Percentiles rank a stretch among this genome's conserved stretches.
These are phyloP conservation scores for Athelia psychrophila DNA, from an alignment of 1,284 basidiomycete species.

Conservation along the genomic window DNA sequence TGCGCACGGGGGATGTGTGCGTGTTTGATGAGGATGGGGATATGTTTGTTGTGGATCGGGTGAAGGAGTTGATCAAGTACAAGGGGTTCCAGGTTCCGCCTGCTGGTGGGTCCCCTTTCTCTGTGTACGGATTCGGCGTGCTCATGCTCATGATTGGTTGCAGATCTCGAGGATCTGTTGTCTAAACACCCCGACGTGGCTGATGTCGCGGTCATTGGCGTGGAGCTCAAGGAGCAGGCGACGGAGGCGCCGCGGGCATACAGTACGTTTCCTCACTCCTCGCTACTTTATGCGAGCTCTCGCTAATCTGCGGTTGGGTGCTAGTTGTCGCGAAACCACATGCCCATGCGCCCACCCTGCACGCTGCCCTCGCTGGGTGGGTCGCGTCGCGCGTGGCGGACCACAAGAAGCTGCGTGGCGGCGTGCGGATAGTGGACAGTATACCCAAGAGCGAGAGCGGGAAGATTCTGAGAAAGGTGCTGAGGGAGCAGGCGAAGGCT, in stretches of 20 bases:
- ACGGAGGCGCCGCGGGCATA: constrained; percentile 71
- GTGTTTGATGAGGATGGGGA: constrained; percentile 61
- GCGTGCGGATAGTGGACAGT: constrained; percentile 52
- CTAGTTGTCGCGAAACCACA: constrained; percentile 27
- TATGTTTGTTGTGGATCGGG: constrained; percentile 64
- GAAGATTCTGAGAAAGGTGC: constrained; percentile 66
- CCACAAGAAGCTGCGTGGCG: constrained; percentile 68
- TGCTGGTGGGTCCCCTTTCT: constrained; percentile 35
- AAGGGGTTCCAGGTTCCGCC: constrained; percentile 73
- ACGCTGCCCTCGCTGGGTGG: constrained; percentile 54
- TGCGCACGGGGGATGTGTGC: constrained; percentile 83
- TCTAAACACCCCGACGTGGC: constrained; percentile 69
- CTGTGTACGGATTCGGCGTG: background rate
- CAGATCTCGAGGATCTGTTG: constrained; percentile 74
- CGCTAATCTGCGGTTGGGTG: constrained; percentile 18
- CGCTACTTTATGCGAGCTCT: background rate
- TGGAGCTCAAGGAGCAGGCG: constrained; percentile 56
- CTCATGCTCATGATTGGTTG: background rate
- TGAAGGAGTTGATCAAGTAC: constrained; percentile 86
- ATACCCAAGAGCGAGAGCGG: constrained; percentile 75
- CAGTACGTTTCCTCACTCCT: background rate
- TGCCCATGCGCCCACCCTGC: constrained; percentile 30
- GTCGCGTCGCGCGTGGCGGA: constrained; percentile 56
- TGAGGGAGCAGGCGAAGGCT: constrained; percentile 54
- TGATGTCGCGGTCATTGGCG: constrained; percentile 74